Evolutionary conservation across 305 asterid species (phyloP).

Genomic region (Withania somnifera): DNA sequence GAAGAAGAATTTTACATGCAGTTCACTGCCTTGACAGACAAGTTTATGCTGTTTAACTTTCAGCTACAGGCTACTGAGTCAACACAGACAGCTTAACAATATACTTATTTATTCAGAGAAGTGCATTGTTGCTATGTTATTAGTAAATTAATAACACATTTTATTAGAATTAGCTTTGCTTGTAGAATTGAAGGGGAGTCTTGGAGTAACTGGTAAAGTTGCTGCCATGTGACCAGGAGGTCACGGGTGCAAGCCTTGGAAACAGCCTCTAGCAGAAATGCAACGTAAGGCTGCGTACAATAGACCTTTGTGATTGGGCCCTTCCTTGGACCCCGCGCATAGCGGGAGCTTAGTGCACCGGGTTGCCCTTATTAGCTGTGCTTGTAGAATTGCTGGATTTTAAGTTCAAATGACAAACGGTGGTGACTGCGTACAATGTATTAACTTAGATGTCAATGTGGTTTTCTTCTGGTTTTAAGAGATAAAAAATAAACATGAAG

Average conservation of each 20-base stretch:
- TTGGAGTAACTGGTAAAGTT: too few species aligned
- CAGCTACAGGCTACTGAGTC: background rate
- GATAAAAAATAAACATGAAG: background rate
- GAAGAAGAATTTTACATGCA: background rate
- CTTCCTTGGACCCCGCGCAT: too few species aligned
- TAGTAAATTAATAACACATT: background rate
- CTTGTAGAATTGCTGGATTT: background rate
- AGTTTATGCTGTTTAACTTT: background rate
- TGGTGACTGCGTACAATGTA: background rate
- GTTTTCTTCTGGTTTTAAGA: background rate
- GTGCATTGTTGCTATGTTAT: background rate
- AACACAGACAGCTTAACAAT: background rate
- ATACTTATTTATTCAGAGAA: background rate
- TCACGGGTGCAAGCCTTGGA: too few species aligned
- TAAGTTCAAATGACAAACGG: background rate
- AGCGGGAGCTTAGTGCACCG: too few species aligned
- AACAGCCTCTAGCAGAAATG: too few species aligned
- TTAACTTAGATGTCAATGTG: background rate
- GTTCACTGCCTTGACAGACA: background rate
- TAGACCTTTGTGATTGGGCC: too few species aligned
- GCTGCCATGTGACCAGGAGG: too few species aligned
- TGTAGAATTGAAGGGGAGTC: background rate
- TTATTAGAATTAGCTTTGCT: background rate
- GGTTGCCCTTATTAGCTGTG: background rate
- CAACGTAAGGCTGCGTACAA: too few species aligned